These are phyloP conservation scores for Parastagonospora nodorum DNA, from an alignment of 2,329 filamentous ascomycete species.

Conservation along the genomic window DNA sequence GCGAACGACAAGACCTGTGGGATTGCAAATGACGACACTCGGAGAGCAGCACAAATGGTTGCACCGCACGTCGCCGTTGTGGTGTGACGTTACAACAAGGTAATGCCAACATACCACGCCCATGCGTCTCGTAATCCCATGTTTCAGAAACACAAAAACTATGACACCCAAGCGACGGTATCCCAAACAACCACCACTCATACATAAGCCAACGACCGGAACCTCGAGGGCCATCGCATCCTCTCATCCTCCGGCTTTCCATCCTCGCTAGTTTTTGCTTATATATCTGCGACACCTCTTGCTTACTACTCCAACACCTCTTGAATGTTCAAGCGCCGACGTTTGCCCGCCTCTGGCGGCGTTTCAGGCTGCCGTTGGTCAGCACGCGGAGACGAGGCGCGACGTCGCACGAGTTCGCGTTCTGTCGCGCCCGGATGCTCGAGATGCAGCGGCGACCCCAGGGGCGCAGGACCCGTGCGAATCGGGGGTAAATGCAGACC, in stretches of 20 bases:
- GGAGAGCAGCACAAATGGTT: neutral
- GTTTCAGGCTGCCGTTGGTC: conserved; percentile 35
- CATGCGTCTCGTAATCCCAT: too few species aligned
- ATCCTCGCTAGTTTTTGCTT: too few species aligned
- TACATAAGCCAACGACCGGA: too few species aligned
- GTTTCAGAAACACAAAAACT: too few species aligned
- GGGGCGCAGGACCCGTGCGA: conserved; percentile 36
- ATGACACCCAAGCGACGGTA: too few species aligned
- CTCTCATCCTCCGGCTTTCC: too few species aligned
- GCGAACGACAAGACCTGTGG: conserved; percentile 1
- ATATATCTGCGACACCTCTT: too few species aligned
- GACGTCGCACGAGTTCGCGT: conserved; percentile 30
- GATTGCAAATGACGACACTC: conserved; percentile 7
- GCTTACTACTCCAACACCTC: conserved; percentile 39
- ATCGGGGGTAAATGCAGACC: conserved; percentile 45
- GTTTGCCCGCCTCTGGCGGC: conserved; percentile 40
- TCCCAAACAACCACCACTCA: too few species aligned
- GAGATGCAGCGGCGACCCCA: conserved; percentile 38
- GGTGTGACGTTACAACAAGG: neutral
- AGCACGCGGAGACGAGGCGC: conserved; percentile 33
- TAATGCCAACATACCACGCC: too few species aligned
- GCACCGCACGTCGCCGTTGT: neutral
- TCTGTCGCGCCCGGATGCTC: conserved; percentile 22
- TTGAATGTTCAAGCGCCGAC: conserved; percentile 43
- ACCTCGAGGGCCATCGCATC: too few species aligned